Evolutionary conservation across 495 filamentous ascomycete genomes (phyloP).

Genomic region (Mycothermus thermophilus): DNA sequence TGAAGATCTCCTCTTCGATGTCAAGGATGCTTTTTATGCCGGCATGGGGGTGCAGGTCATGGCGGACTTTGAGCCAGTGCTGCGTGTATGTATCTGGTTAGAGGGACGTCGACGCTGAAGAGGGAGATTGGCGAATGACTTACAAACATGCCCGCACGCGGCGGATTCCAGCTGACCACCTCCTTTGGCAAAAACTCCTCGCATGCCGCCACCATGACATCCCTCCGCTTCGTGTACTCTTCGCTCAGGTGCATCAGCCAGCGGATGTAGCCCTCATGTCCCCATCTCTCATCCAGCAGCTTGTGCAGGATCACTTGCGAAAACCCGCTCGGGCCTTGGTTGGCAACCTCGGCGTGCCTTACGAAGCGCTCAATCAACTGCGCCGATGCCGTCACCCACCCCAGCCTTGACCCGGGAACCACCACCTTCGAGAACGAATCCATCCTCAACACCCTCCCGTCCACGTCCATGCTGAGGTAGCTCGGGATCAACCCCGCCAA

Average conservation of each 20-base stretch:
- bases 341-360: slow-evolving; percentile 62
- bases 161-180: slow-evolving; percentile 69
- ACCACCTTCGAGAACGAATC: slow-evolving; percentile 78
- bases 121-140: too few species aligned
- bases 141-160: slow-evolving; percentile 94
- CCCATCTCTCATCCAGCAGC: slow-evolving; percentile 87
- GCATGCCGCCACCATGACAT: slow-evolving; percentile 69
- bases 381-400: slow-evolving; percentile 70
- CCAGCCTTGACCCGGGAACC: slow-evolving; percentile 59
- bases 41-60: slow-evolving; percentile 53
- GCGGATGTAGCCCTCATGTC: slow-evolving; percentile 76
- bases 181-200: slow-evolving; percentile 64
- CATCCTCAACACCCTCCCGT: slow-evolving; percentile 55
- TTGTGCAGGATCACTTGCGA: slow-evolving; percentile 75
- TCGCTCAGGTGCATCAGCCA: slow-evolving; percentile 80
- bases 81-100: slow-evolving; percentile 14
- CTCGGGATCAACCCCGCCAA: slow-evolving; percentile 40
- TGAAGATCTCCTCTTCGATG: slow-evolving; percentile 79
- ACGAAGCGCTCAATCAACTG: slow-evolving; percentile 70
- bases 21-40: slow-evolving; percentile 43
- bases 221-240: slow-evolving; percentile 66
- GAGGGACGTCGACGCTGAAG: slow-evolving; percentile 1
- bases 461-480: slow-evolving; percentile 51
- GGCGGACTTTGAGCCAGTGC: slow-evolving; percentile 77
- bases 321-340: slow-evolving; percentile 72